These are phyloP conservation scores for Rhododendron molle DNA, from an alignment of 148 eudicot species.

Conservation along the genomic window DNA sequence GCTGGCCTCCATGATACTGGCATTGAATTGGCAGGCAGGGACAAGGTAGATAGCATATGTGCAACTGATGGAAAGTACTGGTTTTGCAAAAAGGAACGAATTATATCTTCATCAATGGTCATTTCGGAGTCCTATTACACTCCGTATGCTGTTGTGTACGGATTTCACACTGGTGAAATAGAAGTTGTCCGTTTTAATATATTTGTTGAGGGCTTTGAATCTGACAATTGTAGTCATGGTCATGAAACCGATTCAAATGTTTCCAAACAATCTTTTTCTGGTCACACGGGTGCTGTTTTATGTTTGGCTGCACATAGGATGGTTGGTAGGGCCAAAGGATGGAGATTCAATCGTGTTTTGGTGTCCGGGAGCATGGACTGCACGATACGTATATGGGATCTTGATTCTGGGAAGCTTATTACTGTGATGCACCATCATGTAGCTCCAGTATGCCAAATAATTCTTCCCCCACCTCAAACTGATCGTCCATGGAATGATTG, in stretches of 20 bases:
- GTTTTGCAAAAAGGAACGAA: slow-evolving; percentile 25
- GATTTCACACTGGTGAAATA: slow-evolving; percentile 77
- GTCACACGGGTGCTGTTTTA: slow-evolving; percentile 77
- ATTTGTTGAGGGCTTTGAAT: slow-evolving; percentile 31
- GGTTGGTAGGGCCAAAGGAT: slow-evolving; percentile 33
- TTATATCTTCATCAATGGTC: slow-evolving; percentile 84
- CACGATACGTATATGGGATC: slow-evolving; percentile 90
- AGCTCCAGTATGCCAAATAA: slow-evolving; percentile 81
- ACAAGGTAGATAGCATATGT: slow-evolving; percentile 12
- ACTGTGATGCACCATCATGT: slow-evolving; percentile 93
- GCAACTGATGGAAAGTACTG: slow-evolving; percentile 29
- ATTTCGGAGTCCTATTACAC: slow-evolving; percentile 54
- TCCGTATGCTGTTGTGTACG: slow-evolving; percentile 87
- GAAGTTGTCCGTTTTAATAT: slow-evolving; percentile 54
- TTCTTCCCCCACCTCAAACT: slow-evolving; percentile 63
- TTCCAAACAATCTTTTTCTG: slow-evolving; percentile 51
- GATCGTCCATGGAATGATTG: slow-evolving; percentile 87
- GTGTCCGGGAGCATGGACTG: slow-evolving; percentile 93
- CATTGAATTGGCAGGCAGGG: slow-evolving; percentile 2
- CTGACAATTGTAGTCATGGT: slow-evolving; percentile 18
- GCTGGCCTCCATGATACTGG: slow-evolving; percentile 17
- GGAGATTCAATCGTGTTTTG: slow-evolving; percentile 40
- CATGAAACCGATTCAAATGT: slow-evolving; percentile 32
- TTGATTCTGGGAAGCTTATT: slow-evolving; percentile 57
- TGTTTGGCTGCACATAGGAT: slow-evolving; percentile 85